Conservation (phyloP, 2,329 filamentous ascomycete genomes). For the Lecanicillium sp. region DNA sequence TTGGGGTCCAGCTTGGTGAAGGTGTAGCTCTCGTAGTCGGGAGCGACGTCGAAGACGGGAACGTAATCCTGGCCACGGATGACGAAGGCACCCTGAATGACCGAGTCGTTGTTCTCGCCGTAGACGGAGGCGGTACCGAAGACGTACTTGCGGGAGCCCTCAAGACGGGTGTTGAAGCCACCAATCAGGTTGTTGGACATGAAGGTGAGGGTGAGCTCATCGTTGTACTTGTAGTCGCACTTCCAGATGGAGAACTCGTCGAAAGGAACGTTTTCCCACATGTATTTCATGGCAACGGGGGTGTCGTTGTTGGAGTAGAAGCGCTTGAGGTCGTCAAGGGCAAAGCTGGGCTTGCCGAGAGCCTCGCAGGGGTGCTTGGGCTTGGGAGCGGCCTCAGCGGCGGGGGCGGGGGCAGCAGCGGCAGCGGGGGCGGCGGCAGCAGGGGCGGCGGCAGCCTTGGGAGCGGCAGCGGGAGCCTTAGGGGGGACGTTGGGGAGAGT, state of each 20-base stretch:
- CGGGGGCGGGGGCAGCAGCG: slow-evolving; percentile 31
- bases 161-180: slow-evolving; percentile 95
- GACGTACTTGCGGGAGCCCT: slow-evolving; percentile 95
- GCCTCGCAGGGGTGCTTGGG: slow-evolving; percentile 92
- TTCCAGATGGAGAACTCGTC: slow-evolving; percentile 95
- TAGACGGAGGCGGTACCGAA: slow-evolving; percentile 90
- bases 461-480: slow-evolving; percentile 72
- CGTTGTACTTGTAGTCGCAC: slow-evolving; percentile 97
- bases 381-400: slow-evolving; percentile 59
- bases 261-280: slow-evolving; percentile 94
- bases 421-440: slow-evolving; percentile 36
- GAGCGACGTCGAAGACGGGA: slow-evolving; percentile 92
- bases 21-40: slow-evolving; percentile 92
- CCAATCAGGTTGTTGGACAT: slow-evolving; percentile 99
- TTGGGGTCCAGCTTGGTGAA: slow-evolving; percentile 94
- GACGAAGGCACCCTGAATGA: slow-evolving; percentile 91
- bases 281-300: slow-evolving; percentile 82
- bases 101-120: slow-evolving; percentile 78
- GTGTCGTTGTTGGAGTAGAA: slow-evolving; percentile 97
- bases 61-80: slow-evolving; percentile 83
- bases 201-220: slow-evolving; percentile 95
- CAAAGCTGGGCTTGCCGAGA: slow-evolving; percentile 71
- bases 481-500: slow-evolving; percentile 63
- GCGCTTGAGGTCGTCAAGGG: slow-evolving; percentile 97
- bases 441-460: slow-evolving; percentile 49